Evolutionary conservation across 1,284 basidiomycete species (phyloP), one percentile per base, ranked within the genome.

Genomic region (Austroboletus niveus): DNA sequence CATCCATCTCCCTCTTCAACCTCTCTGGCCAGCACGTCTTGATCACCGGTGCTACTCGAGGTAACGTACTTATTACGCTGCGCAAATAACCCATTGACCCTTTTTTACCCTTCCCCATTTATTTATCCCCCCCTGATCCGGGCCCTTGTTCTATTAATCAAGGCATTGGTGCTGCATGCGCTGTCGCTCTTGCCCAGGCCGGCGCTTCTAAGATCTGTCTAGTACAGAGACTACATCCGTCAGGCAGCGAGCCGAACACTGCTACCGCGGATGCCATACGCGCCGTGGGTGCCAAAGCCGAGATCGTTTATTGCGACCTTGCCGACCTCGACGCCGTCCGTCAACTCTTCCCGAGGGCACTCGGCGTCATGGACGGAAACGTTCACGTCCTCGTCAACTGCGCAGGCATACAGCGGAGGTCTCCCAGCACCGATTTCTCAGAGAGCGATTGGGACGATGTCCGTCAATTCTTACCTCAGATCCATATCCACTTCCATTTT

Each of bases 331-430:
- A 79, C 29, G 74, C 79, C 30, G 89, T 96, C 58, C 84, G 80
- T 61, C 64, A 66, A 34, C 71, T 90, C 57, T 87, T 92, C 64
- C 75, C 79, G 47, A 73, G 75, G 47, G 89, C 92, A 27, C 74
- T 87, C 17, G 72, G 79, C 45, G 70, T 76, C 53, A 81, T 87
- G 75, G 79, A 75, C 41, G 81, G 79, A 44, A 73, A 82, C 50
- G 86, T 98, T 58, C 85, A 97, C 68, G 79, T 97, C 59, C 81
- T 98, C 44, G 83, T 98, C 68, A 96, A 98, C 72, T 97, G 94
- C 69, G 95, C 91, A 50, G 95, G 94, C 45, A 97, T 98, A 62
- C 94, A 97, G 70, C 80, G 92, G 63, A 78, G 93, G 69, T 84
- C 87, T 51, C 89, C 90, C 52, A 85, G 85, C 40, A 82, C 92